Evolutionary conservation across 768 basidiomycete species (phyloP), one percentile per base, ranked within the genome.

Genomic region (Kwoniella dejecticola): DNA sequence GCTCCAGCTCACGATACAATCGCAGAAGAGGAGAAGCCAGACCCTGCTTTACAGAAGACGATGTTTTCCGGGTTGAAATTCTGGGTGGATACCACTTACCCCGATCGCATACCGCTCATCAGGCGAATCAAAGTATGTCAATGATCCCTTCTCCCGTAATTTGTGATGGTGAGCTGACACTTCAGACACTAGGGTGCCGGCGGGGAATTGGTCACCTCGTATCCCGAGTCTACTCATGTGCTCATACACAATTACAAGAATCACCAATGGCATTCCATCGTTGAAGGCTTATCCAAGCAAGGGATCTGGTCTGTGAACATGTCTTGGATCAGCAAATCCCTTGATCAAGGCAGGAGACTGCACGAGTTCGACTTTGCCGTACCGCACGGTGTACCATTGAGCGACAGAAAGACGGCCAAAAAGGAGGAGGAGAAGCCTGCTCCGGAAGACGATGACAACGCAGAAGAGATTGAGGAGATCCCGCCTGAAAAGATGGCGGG

Each of bases 171-270:
- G 11, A 38, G 29, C 56, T 57, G 42, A 57, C n/a, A 50, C 3
- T 1, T 0, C 4, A 1, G n/a, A 1, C 4, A 8, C 8, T 38
- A 71, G 69, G 19, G 17, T 15, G 56, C 66, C 0, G 63, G 63
- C 7, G 66, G 60, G 2, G 41, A 52, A 10, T 36, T 71, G 10
- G 30, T 38, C 17, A 38, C 66, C 8, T 47, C 57, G 5, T 65
- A 65, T 40, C 12, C 23, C 19, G 57, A 63, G 3, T 60, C 69
- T 8, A 67, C 66, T 4, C 69, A 71, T 48, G 69, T 71, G 15
- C 42, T 67, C 19, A 52, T 71, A 13, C 56, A 67, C 27, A 47
- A 62, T 13, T 63, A 64, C 52, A 62, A 60, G 17, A 13, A 53
- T 6, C 42, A 30, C 15, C 33, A 52, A 19, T 67, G 69, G 69